Evolutionary conservation across 306 rosid species (phyloP).

Genomic region (Herpetospermum pedunculosum): DNA sequence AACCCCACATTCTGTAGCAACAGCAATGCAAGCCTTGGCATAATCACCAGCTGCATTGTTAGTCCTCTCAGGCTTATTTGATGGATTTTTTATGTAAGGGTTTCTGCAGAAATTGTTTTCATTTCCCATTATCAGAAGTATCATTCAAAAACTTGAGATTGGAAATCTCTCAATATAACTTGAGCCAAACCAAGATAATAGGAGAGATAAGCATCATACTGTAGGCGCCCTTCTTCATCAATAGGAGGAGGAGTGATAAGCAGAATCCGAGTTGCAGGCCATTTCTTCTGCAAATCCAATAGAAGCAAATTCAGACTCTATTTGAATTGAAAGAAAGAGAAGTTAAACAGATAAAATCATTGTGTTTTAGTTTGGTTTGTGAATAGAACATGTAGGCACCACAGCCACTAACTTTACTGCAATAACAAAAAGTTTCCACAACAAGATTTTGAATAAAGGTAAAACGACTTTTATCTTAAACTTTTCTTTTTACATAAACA

Average conservation of each 20-base stretch:
- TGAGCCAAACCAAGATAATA: background rate
- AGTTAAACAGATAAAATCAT: background rate
- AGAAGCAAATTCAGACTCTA: background rate
- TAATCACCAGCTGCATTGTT: slow-evolving; percentile 70
- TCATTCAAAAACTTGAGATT: background rate
- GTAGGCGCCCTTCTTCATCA: slow-evolving; percentile 60
- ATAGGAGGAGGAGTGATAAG: slow-evolving; percentile 86
- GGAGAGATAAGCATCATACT: slow-evolving; percentile 26
- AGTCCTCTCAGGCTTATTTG: slow-evolving; percentile 72
- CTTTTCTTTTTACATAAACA: background rate
- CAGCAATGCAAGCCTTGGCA: slow-evolving; percentile 51
- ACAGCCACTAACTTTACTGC: background rate
- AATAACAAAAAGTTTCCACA: background rate
- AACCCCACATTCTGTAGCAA: slow-evolving; percentile 44
- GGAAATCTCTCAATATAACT: background rate
- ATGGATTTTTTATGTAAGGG: slow-evolving; percentile 47
- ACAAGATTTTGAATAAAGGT: background rate
- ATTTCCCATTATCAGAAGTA: background rate
- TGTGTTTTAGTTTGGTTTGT: background rate
- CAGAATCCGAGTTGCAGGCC: slow-evolving; percentile 53
- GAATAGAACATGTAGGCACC: background rate
- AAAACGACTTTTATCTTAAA: background rate
- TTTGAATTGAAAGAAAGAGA: no score
- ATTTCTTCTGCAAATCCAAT: slow-evolving; percentile 39
- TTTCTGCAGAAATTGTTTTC: slow-evolving; percentile 19